Percentiles rank a stretch among this genome's conserved stretches.
These are phyloP conservation scores for Graphilbum sp. DNA, from an alignment of 2,329 filamentous ascomycete genomes.

Conservation along the genomic window DNA sequence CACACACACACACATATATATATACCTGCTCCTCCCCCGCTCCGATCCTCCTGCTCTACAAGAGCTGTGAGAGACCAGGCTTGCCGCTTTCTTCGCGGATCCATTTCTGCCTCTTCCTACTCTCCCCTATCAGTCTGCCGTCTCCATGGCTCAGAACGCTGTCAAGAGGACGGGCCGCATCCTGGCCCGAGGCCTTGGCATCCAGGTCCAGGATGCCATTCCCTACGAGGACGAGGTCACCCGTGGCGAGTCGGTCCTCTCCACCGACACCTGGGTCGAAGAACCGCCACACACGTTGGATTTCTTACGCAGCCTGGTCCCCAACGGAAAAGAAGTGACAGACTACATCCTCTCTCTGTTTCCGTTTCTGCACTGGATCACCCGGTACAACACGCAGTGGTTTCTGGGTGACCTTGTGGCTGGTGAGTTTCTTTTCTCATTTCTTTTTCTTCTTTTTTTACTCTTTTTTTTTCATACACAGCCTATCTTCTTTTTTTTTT, in stretches of 20 bases:
- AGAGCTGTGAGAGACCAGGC: no score
- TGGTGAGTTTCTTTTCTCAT: conserved; percentile 31
- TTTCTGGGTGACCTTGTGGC: conserved; percentile 77
- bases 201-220: conserved; percentile 60
- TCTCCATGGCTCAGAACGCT: conserved; percentile 8
- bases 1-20: neutral
- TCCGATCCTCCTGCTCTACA: neutral
- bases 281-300: conserved; percentile 60
- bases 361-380: conserved; percentile 81
- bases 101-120: neutral
- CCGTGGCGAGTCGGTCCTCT: conserved; percentile 65
- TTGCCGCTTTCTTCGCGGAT: no score
- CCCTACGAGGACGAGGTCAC: conserved; percentile 44
- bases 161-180: conserved; percentile 48
- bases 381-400: conserved; percentile 81
- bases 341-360: conserved; percentile 60
- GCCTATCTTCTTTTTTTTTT: no score
- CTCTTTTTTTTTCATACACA: no score
- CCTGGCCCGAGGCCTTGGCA: conserved; percentile 65
- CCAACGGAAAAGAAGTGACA: conserved; percentile 34
- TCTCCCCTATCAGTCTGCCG: neutral
- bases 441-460: no score
- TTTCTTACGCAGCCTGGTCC: conserved; percentile 50
- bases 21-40: neutral
- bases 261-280: conserved; percentile 69